A percentile compares a stretch with the other conserved stretches of the same genome.
These are phyloP conservation scores for Pseudogymnoascus sp. DNA, from an alignment of 2,329 filamentous ascomycete genomes.

Conservation along the genomic window DNA sequence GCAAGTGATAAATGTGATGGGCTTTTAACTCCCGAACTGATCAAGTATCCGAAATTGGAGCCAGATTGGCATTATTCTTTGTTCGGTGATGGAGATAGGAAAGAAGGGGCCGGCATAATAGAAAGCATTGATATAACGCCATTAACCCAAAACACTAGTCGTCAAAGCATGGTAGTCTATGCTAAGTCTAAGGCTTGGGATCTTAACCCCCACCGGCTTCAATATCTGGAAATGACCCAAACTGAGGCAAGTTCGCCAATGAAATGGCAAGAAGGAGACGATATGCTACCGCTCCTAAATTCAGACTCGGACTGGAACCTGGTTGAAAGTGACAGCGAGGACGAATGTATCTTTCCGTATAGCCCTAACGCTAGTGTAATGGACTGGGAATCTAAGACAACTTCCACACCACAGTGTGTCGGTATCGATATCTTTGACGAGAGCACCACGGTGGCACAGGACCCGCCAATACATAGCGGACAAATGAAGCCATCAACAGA, in stretches of 20 bases:
- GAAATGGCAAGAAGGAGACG: background rate
- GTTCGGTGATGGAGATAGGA: background rate
- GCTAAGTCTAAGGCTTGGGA: background rate
- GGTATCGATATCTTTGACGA: background rate
- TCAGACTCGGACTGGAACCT: background rate
- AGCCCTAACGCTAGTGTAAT: background rate
- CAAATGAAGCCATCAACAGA: background rate
- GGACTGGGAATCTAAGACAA: background rate
- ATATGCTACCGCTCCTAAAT: background rate
- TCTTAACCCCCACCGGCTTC: background rate
- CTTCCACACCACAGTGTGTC: background rate
- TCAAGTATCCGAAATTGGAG: background rate
- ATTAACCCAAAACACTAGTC: background rate
- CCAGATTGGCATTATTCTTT: background rate
- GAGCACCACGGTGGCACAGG: background rate
- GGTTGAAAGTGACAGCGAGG: background rate
- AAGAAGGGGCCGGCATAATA: background rate
- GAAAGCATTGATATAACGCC: background rate
- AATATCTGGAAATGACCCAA: background rate
- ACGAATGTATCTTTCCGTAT: background rate
- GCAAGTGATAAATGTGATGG: background rate
- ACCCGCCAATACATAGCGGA: background rate
- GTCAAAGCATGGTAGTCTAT: background rate
- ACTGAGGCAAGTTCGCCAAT: background rate
- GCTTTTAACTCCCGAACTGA: background rate